Evolutionary conservation across 305 asterid species (phyloP), one percentile per base, ranked within the genome.

Genomic region (Solanum chacoense): DNA sequence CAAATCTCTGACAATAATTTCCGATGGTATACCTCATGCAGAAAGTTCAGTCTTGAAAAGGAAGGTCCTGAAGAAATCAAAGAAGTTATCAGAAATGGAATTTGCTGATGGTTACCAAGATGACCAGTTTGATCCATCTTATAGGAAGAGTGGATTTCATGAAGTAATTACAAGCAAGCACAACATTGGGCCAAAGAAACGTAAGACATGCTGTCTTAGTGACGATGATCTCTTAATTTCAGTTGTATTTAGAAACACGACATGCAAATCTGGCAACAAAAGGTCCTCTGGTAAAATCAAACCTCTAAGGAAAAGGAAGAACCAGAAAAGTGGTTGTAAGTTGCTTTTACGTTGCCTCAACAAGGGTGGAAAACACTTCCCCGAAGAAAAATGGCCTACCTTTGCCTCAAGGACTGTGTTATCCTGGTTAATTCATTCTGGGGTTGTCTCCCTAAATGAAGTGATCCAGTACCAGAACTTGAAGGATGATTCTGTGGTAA

Each of bases 171-270:
- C 87, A 32, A 84, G n/a, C 16, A 84, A 55, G 45, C 87, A 5
- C 29, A 87, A 87, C 67, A 13, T 40, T 75, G 80, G 90, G 88
- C 90, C 94, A 87, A 94, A 92, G 91, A 93, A 91, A 90, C 89
- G 91, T 50, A 94, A 92, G 91, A 83, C 89, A 36, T 91, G 93
- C 75, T 84, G 91, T 88, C 93, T 94, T 79, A 90, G 92, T 73
- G 99, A 96, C 31, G 95, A 93, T 13, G 99, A 96, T 91, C 98
- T 95, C 89, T 93, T 97, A 88, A 94, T 97, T 88, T 96, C 98
- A 20, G 97, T 98, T 87, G 90, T 96, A 81, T 89, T 93, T 88
- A 95, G 93, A 91, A 91, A 92, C 18, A 94, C 94, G 91, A 87
- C 89, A 13, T 90, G 91, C 89, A 92, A 91, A 91, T 87, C 93